phyloP scores from a whole-genome alignment of 2,329 filamentous ascomycete species.

The Ceratocystis huliohia region DNA sequence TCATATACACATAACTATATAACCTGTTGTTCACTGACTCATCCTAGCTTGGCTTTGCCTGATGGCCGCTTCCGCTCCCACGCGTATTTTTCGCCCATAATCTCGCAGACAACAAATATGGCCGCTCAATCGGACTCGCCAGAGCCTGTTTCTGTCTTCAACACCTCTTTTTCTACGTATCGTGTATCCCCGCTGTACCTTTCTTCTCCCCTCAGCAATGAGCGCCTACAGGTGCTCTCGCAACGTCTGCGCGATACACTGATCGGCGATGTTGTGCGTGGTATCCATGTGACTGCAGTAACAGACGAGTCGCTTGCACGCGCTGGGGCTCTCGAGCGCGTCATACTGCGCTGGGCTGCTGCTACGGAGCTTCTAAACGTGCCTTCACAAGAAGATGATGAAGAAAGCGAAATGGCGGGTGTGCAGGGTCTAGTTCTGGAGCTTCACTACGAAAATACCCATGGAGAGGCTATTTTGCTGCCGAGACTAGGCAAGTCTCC shows the following conservation, averaged over 20 bases:
- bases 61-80: no score
- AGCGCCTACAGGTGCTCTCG: conserved; percentile 34
- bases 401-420: conserved; percentile 13
- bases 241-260: conserved; percentile 41
- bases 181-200: conserved; percentile 41
- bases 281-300: conserved; percentile 39
- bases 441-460: conserved; percentile 41
- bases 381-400: conserved; percentile 2
- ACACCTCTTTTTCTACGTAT: conserved; percentile 46
- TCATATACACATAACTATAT: no score
- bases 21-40: no score
- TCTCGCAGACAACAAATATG: conserved; percentile 19
- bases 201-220: conserved; percentile 26
- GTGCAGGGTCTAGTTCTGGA: conserved; percentile 33
- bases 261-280: conserved; percentile 47
- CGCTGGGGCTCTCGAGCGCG: conserved; percentile 35
- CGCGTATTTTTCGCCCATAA: neutral
- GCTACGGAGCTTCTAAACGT: conserved; percentile 24
- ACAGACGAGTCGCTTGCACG: conserved; percentile 31
- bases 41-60: no score
- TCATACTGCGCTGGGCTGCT: conserved; percentile 36
- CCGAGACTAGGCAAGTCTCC: conserved; percentile 25
- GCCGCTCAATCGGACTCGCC: conserved; percentile 16
- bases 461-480: conserved; percentile 40
- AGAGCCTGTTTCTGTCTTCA: conserved; percentile 37